phyloP scores from a whole-genome alignment of 345 rosid genomes.

The Brassica cretica region DNA sequence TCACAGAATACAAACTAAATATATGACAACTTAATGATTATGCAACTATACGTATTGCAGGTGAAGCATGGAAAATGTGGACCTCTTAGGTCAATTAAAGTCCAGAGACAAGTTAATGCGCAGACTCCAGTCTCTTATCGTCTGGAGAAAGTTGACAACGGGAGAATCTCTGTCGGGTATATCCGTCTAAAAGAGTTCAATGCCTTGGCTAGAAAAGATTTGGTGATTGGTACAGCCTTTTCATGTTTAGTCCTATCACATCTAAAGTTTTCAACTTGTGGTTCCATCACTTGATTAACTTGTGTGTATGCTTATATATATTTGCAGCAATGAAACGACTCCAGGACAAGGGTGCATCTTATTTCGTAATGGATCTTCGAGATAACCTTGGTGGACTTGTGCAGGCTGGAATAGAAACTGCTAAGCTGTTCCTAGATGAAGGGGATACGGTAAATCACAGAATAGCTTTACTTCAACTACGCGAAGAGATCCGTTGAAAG shows the following conservation, averaged over 20 bases:
- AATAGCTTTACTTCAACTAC: background rate
- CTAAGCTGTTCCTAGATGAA: constrained; percentile 84
- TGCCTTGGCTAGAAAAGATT: constrained; percentile 90
- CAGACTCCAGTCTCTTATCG: constrained; percentile 82
- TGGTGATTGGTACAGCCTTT: constrained; percentile 64
- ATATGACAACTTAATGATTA: too few relatives aligned
- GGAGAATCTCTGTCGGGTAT: constrained; percentile 69
- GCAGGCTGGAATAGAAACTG: constrained; percentile 96
- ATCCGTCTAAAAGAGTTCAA: constrained; percentile 89
- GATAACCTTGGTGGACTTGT: constrained; percentile 98
- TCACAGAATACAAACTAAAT: background rate
- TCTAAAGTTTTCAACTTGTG: background rate
- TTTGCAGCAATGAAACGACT: constrained; percentile 84
- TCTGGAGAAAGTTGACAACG: constrained; percentile 70
- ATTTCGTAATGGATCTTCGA: constrained; percentile 87
- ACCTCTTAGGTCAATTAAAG: constrained; percentile 60
- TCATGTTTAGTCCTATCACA: background rate
- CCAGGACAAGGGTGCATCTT: constrained; percentile 84
- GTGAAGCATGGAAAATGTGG: constrained; percentile 93
- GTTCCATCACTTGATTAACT: background rate
- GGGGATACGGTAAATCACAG: constrained; percentile 71
- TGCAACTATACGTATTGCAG: constrained; percentile 39
- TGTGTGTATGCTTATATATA: background rate
- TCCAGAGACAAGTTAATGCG: constrained; percentile 85
- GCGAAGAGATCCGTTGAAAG: background rate